These are phyloP conservation scores for Podila horticola DNA, from an alignment of 192 early-diverging fungal species.

Conservation along the genomic window DNA sequence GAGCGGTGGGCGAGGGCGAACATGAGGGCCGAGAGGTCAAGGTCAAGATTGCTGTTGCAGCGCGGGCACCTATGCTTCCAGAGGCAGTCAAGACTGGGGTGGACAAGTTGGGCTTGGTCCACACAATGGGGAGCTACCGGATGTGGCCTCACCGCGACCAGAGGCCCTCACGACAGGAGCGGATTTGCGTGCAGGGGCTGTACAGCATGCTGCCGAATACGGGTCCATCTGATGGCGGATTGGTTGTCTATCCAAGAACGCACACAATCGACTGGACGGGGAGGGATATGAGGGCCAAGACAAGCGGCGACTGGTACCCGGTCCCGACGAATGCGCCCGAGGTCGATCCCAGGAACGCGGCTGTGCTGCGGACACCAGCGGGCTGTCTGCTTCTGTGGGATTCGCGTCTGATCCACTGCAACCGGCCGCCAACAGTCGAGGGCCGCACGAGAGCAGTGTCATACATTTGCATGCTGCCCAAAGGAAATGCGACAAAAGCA, in stretches of 20 bases:
- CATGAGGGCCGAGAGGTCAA: background rate
- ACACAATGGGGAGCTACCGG: slow-evolving; percentile 12
- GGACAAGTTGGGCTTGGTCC: slow-evolving; percentile 15
- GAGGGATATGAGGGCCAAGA: slow-evolving; percentile 4
- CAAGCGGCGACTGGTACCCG: slow-evolving; percentile 7
- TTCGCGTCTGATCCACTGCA: slow-evolving; percentile 33
- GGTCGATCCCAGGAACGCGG: slow-evolving; percentile 11
- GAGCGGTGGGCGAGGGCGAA: background rate
- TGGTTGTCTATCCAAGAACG: slow-evolving; percentile 28
- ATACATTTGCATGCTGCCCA: slow-evolving; percentile 29
- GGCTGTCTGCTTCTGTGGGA: slow-evolving; percentile 29
- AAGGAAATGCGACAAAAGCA: slow-evolving; percentile 1
- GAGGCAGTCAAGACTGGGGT: slow-evolving; percentile 4
- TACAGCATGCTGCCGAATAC: slow-evolving; percentile 21
- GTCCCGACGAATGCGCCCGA: slow-evolving; percentile 2
- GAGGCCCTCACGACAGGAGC: slow-evolving; percentile 5
- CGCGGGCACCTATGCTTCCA: slow-evolving; percentile 5
- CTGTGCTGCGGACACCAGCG: slow-evolving; percentile 19
- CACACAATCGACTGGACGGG: slow-evolving; percentile 23
- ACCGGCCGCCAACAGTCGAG: slow-evolving; percentile 17
- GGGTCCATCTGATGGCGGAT: slow-evolving; percentile 18
- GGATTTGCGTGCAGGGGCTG: slow-evolving; percentile 21
- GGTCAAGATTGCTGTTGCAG: slow-evolving; percentile 6
- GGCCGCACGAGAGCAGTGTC: slow-evolving; percentile 22
- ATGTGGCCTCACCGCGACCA: slow-evolving; percentile 39